Evolutionary conservation across 768 basidiomycete genomes (phyloP), one percentile per base, ranked within the genome.

Genomic region (Macrocybe gigantea): DNA sequence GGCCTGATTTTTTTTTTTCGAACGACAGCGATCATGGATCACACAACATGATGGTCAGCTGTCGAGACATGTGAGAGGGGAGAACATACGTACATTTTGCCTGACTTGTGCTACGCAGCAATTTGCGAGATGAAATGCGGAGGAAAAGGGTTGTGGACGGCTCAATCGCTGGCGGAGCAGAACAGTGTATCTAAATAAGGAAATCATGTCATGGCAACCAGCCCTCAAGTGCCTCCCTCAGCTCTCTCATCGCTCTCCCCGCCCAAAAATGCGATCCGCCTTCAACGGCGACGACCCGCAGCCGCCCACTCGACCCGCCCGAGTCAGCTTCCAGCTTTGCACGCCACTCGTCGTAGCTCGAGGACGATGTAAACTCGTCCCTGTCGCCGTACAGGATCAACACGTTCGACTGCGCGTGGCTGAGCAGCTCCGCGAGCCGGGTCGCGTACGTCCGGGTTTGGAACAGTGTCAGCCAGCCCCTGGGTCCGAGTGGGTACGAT

Each of bases 401-500:
- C 32, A 90, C 66, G 47, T 77, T 75, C 2, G 75, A 72, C 1
- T 60, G 55, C 5, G 64, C 62, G 33, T 81, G 62, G 30, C 57
- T 60, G 31, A 86, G 50, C 33, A 90, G 72, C 7, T 65, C 61
- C 30, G 71, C 63, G 42, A 92, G 65, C 12, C 73, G 72, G 2
- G 63, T 60, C 10, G 69, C 67, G 55, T 92, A 90, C 9, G 67
- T 70, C 7, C 65, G 64, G 4, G 80, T 65, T 45, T 73, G 70
- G 68, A 93, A 91, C 45, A 85, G 60, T 15, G 88, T 91, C 39
- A 93, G 68, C 62, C 81, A 75, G 8, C 72, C 69, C 44, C 85
- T 72, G 6, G 82, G 80, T 10, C 81, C 78, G 5, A 91, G 66
- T 0, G 89, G 89, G 58, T 92, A 91, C 3, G 88, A 90, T 14